Percentiles rank a stretch among this genome's conserved stretches.
Evolutionary conservation across 2,329 filamentous ascomycete genomes (phyloP).

Genomic region (Fusarium sambucinum): DNA sequence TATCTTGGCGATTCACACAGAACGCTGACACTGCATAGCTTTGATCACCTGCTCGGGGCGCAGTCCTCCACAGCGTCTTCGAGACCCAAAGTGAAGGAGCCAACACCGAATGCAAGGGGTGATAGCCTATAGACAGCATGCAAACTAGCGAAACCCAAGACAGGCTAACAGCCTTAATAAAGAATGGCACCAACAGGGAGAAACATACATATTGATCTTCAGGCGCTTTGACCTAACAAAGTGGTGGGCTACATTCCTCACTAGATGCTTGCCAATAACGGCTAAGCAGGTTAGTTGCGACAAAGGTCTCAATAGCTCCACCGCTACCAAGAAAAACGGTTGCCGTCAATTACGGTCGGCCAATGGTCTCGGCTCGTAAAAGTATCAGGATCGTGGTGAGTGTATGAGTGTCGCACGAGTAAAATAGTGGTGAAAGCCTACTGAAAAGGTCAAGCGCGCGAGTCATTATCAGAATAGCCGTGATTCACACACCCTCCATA

Average conservation of each 20-base stretch:
- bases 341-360: not conserved
- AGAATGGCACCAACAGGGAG: not conserved
- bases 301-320: not conserved
- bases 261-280: not conserved
- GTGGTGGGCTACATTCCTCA: not conserved
- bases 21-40: not conserved
- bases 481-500: not conserved
- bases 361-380: not conserved
- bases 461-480: not conserved
- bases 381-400: not conserved
- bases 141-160: not conserved
- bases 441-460: not conserved
- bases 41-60: not conserved
- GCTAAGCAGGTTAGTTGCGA: not conserved
- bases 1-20: not conserved
- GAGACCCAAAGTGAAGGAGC: not conserved
- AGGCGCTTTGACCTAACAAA: not conserved
- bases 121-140: not conserved
- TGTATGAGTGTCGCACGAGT: not conserved
- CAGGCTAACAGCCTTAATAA: not conserved
- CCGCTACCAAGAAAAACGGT: not conserved
- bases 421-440: not conserved
- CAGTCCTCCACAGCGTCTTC: not conserved
- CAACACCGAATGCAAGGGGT: constrained; percentile 5
- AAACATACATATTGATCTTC: not conserved